Percentiles rank a stretch among this genome's conserved stretches.
Conservation (phyloP, 2,329 filamentous ascomycete species). For the Nothomitra cinnamomea region DNA sequence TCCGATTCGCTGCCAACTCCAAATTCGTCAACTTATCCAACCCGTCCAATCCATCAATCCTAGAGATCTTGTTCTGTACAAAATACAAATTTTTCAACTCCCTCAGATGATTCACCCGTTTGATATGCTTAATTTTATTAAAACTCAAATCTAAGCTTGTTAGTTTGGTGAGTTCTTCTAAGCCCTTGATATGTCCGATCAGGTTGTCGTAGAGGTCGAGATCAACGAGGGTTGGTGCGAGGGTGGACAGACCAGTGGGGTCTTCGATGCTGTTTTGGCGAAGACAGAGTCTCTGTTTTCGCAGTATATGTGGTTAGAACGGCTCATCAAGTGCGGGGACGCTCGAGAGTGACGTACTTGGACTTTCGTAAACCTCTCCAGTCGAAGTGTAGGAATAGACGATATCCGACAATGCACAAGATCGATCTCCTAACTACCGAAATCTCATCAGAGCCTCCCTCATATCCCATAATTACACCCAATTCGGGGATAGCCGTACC, state of each 20-base stretch:
- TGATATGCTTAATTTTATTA: slow-evolving; percentile 99
- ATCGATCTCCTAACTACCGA: slow-evolving; percentile 56
- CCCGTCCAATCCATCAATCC: slow-evolving; percentile 68
- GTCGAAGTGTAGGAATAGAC: slow-evolving; percentile 58
- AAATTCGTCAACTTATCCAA: slow-evolving; percentile 62
- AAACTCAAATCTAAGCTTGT: slow-evolving; percentile 80
- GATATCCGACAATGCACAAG: slow-evolving; percentile 73
- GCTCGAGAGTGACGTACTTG: slow-evolving; percentile 25
- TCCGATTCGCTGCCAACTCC: slow-evolving; percentile 82
- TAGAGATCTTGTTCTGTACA: slow-evolving; percentile 83
- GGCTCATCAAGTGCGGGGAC: not conserved
- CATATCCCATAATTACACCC: not conserved
- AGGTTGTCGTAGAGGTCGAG: slow-evolving; percentile 95
- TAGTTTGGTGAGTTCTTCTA: slow-evolving; percentile 62
- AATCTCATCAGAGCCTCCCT: not conserved
- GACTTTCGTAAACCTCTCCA: slow-evolving; percentile 68
- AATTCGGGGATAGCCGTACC: slow-evolving; percentile 18
- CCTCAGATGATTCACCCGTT: slow-evolving; percentile 61
- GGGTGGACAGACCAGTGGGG: slow-evolving; percentile 53
- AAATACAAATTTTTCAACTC: slow-evolving; percentile 75
- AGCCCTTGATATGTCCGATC: slow-evolving; percentile 67
- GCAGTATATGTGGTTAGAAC: slow-evolving; percentile 5
- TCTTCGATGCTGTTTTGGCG: slow-evolving; percentile 79
- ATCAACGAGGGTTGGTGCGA: slow-evolving; percentile 56
- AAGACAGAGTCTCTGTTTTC: slow-evolving; percentile 53